These are phyloP conservation scores for Phytophthora rubi DNA, from an alignment of 352 stramenopile genomes.

Conservation along the genomic window DNA sequence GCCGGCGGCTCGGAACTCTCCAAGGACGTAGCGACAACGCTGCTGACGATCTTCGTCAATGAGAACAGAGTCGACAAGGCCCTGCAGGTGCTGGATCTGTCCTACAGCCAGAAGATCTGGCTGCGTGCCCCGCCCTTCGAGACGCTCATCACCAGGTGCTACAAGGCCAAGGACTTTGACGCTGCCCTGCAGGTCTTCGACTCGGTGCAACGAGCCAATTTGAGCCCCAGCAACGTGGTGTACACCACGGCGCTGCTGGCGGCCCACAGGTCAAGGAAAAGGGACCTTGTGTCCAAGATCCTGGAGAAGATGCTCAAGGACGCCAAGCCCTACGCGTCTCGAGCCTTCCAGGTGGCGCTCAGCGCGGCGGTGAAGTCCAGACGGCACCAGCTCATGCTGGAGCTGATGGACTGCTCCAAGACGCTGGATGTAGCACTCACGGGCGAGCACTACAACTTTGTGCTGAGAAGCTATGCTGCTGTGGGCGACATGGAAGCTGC, in stretches of 20 bases:
- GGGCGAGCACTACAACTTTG: conserved; percentile 76
- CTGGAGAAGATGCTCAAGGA: conserved; percentile 22
- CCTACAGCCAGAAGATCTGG: conserved; percentile 47
- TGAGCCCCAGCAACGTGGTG: conserved; percentile 62
- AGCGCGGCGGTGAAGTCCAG: conserved; percentile 66
- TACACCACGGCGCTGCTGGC: conserved; percentile 54
- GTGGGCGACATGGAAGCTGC: conserved; percentile 63
- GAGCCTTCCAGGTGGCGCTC: conserved; percentile 39
- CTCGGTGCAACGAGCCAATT: conserved; percentile 63
- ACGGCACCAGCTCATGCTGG: conserved; percentile 71
- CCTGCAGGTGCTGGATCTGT: conserved; percentile 59
- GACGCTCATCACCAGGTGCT: conserved; percentile 59
- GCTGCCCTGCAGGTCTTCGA: conserved; percentile 69
- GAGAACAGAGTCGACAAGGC: conserved; percentile 42
- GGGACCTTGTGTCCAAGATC: conserved; percentile 2
- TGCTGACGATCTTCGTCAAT: conserved; percentile 53
- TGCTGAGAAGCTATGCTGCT: conserved; percentile 73
- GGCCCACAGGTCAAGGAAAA: conserved; percentile 9
- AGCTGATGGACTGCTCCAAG: conserved; percentile 77
- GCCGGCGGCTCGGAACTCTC: conserved; percentile 40
- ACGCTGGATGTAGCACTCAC: conserved; percentile 54
- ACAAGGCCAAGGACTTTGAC: conserved; percentile 59
- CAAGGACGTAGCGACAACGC: conserved; percentile 45
- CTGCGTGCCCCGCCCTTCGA: conserved; percentile 66
- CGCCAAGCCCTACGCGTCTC: conserved; percentile 9